Evolutionary conservation across 2,329 filamentous ascomycete genomes (phyloP), one percentile per base, ranked within the genome.

Genomic region (Aureobasidium lini): DNA sequence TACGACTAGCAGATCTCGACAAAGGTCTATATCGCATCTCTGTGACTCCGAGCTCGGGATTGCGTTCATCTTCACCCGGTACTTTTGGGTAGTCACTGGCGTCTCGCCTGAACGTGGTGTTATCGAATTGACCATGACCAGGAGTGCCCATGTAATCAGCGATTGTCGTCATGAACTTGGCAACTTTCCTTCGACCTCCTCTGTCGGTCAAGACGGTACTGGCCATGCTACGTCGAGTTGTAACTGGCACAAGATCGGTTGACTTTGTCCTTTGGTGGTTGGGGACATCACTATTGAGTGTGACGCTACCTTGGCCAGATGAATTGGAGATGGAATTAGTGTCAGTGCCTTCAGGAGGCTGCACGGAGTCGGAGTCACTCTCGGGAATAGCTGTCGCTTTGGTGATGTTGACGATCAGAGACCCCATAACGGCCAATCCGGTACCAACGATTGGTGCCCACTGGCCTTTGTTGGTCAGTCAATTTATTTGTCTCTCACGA

Each of bases 361-460:
- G 28, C 2, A 6, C 46, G 34, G 44, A 43, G 11, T 11, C 23
- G 0, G 43, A 28, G 4, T 46, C 47, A 13, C 1, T 34, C n/a
- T 49, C 37, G 6, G 43, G 11, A 16, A 18, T 6, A 1, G n/a
- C 63, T 18, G 66, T 63, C 11, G 65, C 65, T 9, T 69, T 69
- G 58, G 75, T 76, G 0, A 83, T 65, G 4, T 81, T 69, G 9
- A 86, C 66, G 57, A 84, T 85, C 0, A 86, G 64, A 0, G 84
- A 86, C 0, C 84, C 83, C 0, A 85, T 54, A 1, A 79, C 75
- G 2, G 83, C 84, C 13, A 88, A 71, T 0, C 70, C 76, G 2
- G 84, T 84, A 44, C 81, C 84, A 23, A 81, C 80, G 8, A 85
- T 79, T 0, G 82, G 81, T 13, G 77, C 78, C 83, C 83, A 85